phyloP scores from a whole-genome alignment of 73 alveolate species.

The Chromera velia region DNA sequence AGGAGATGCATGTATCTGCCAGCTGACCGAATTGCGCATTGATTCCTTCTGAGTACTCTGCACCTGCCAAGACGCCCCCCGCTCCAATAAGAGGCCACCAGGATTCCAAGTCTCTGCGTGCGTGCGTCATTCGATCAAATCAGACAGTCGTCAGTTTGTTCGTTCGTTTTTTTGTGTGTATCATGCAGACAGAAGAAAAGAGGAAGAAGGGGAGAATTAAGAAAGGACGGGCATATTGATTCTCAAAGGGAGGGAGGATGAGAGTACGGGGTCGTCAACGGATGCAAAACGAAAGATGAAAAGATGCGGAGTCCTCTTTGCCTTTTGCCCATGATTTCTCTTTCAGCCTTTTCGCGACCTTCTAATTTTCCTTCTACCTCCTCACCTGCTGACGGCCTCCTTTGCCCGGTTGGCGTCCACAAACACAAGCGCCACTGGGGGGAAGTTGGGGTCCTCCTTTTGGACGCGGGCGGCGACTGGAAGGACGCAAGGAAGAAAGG shows the following conservation, averaged over 20 bases:
- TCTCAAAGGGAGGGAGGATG: not conserved
- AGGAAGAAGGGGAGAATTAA: not conserved
- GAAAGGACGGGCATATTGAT: not conserved
- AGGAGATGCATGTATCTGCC: too few species aligned
- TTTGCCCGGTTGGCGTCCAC: conserved; percentile 46
- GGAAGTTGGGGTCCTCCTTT: not conserved
- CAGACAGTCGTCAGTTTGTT: not conserved
- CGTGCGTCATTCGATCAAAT: not conserved
- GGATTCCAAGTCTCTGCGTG: conserved; percentile 26
- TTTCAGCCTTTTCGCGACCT: not conserved
- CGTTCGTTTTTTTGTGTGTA: not conserved
- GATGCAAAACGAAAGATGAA: not conserved
- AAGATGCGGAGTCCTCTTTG: not conserved
- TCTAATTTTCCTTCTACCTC: not conserved
- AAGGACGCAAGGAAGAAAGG: not conserved
- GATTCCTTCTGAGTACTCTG: not conserved
- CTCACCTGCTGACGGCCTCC: conserved; percentile 12
- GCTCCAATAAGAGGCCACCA: conserved; percentile 40
- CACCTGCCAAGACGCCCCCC: conserved; percentile 42
- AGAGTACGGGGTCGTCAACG: not conserved
- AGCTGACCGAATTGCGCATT: too few species aligned
- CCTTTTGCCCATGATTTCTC: not conserved
- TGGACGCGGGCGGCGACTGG: not conserved
- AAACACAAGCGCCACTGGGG: conserved; percentile 7
- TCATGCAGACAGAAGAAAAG: not conserved